Evolutionary conservation across 2,329 filamentous ascomycete genomes (phyloP).

Genomic region (Ceratocystis huliohia): DNA sequence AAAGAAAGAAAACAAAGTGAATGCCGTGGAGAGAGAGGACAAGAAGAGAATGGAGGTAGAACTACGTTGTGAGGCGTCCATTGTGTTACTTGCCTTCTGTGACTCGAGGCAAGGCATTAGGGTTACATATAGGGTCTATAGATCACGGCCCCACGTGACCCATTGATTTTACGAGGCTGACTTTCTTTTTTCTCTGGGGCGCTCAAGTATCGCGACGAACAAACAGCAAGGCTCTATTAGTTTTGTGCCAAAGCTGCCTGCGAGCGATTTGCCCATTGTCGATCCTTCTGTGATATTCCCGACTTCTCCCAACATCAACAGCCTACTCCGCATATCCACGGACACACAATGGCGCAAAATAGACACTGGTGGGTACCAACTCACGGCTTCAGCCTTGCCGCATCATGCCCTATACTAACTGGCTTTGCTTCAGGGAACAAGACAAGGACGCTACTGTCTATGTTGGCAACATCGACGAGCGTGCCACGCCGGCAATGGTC

Average conservation of each 20-base stretch:
- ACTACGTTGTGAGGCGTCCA: background rate
- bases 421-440: slow-evolving; percentile 57
- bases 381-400: background rate
- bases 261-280: background rate
- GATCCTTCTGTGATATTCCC: background rate
- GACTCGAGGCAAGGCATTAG: background rate
- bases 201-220: background rate
- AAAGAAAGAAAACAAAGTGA: background rate
- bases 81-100: background rate
- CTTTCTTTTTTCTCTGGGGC: background rate
- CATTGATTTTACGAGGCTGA: background rate
- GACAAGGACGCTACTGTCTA: slow-evolving; percentile 98
- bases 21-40: too few relatives aligned
- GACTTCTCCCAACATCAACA: background rate
- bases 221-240: background rate
- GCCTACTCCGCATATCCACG: background rate
- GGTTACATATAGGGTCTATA: background rate
- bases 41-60: background rate
- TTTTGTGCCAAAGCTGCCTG: background rate
- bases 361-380: slow-evolving; percentile 54
- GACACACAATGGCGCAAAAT: slow-evolving; percentile 48
- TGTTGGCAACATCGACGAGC: slow-evolving; percentile 96
- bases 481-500: slow-evolving; percentile 75
- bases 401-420: slow-evolving; percentile 6
- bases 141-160: background rate